Base-by-base conservation (phyloP, 108 stramenopile species). In the Cyclotella baltica region DNA sequence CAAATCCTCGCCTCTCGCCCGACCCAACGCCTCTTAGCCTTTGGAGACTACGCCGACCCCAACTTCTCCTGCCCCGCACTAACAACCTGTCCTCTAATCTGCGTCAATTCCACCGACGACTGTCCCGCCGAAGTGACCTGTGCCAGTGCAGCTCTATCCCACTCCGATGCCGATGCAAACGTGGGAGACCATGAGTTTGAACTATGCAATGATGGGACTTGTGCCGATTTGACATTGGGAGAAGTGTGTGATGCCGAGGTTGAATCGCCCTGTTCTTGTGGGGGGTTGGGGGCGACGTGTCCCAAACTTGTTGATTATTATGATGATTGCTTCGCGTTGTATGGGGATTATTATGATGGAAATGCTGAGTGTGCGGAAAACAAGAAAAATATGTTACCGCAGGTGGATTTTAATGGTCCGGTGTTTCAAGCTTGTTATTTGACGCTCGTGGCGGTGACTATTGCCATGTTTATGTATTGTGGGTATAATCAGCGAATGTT, bases 201-300 rank as follows among this genome's bases (percentile, higher is more conserved):
- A 56, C 73, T 87, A 9, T 89, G 88, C 72, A 51, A 18, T 43
- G 89, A 88, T 62, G 89, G 89, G 47, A 84, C 70, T 0, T 90
- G 88, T 69, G 80, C 76, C 35, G 72, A 65, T 27, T 34, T 62
- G 15, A 73, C 80, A 0, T 33, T 59, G 0, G 73, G 80, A 33
- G 73, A 81, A 64, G 35, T 29, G 29, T 81, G 80, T 31, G 85
- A 83, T 51, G 76, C 76, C 3, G 62, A 70, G 11, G 57, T 67
- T 43, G 77, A 68, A 62, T 74, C 72, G 20, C 67, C 67, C 4
- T 83, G 73, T 67, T 33, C 36, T 31, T 83, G 76, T 33, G 56
- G 48, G 3, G 37, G 57, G 16, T 72, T 73, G 19, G 71, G 51
- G 18, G 1, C 56, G 0, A 48, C 52, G 16, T 67, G 87, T 38